Percentiles rank a stretch among this genome's conserved stretches.
Evolutionary conservation across 2,329 filamentous ascomycete species (phyloP).

Genomic region (Juglanconis oblonga): DNA sequence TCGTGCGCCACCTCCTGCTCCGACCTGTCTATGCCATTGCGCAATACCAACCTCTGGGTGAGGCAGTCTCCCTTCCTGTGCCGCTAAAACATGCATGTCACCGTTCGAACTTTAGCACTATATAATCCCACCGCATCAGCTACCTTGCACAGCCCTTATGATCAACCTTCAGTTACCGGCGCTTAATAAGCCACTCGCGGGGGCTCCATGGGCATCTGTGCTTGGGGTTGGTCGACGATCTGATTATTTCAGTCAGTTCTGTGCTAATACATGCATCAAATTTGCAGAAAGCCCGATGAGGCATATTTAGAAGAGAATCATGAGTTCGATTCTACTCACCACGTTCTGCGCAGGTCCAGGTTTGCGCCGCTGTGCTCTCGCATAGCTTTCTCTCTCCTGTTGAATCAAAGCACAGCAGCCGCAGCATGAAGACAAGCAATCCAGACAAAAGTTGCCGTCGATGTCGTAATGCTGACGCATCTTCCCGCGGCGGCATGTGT

Average conservation of each 20-base stretch:
- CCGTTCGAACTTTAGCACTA: too few species aligned
- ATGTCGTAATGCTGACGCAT: conserved; percentile 5
- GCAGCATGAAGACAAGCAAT: conserved; percentile 16
- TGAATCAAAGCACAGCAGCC: conserved; percentile 11
- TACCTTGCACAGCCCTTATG: too few species aligned
- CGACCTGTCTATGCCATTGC: too few species aligned
- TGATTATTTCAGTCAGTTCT: background rate
- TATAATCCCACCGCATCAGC: background rate
- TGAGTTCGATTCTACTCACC: background rate
- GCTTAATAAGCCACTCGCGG: background rate
- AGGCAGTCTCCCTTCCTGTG: too few species aligned
- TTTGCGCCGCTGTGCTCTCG: background rate
- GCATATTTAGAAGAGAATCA: background rate
- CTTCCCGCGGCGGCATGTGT: conserved; percentile 7
- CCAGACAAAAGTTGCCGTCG: conserved; percentile 5
- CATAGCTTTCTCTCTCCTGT: conserved; percentile 13
- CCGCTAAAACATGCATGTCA: too few species aligned
- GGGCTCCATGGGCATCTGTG: conserved; percentile 1
- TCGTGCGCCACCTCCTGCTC: background rate
- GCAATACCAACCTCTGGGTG: too few species aligned
- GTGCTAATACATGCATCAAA: background rate
- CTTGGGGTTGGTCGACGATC: background rate
- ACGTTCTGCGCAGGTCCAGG: too few species aligned
- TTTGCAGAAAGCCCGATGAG: background rate
- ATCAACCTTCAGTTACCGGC: too few species aligned